phyloP scores from a whole-genome alignment of 371 early-diverging fungal species.

The Chytridium lagenaria region DNA sequence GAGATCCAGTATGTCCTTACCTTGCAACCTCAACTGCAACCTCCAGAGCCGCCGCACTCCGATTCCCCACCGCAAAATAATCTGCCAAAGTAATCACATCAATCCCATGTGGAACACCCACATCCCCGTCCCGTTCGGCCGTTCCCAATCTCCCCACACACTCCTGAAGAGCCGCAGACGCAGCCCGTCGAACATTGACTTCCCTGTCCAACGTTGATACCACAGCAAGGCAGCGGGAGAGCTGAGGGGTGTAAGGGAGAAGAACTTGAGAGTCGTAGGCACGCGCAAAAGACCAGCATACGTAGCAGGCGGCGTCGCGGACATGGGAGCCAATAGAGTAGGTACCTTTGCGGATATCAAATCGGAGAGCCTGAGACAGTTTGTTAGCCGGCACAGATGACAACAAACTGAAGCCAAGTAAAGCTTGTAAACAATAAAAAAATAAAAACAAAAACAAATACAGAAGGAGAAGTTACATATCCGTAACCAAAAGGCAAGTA shows the following conservation, averaged over 20 bases:
- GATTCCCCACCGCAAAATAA: constrained; percentile 89
- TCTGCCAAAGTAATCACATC: constrained; percentile 88
- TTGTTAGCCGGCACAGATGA: not conserved
- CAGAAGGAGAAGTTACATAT: not conserved
- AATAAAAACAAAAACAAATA: not conserved
- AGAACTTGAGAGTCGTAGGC: constrained; percentile 80
- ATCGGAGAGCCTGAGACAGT: constrained; percentile 70
- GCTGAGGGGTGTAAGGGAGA: constrained; percentile 60
- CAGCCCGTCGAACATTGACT: constrained; percentile 92
- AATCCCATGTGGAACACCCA: constrained; percentile 90
- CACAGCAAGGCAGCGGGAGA: constrained; percentile 78
- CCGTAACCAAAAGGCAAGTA: not conserved
- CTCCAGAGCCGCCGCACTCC: constrained; percentile 71
- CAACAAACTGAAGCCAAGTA: not conserved
- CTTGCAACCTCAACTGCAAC: constrained; percentile 72
- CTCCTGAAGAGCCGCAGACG: constrained; percentile 96
- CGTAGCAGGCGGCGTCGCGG: constrained; percentile 95
- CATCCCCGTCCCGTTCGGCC: constrained; percentile 31
- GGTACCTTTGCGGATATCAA: constrained; percentile 86
- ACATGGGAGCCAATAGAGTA: constrained; percentile 94
- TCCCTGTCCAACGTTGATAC: constrained; percentile 89
- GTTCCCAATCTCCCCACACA: constrained; percentile 90
- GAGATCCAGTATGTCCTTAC: constrained; percentile 55
- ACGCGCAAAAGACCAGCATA: constrained; percentile 96
- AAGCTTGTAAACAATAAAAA: not conserved